These are phyloP conservation scores for Saccharomycopsis hybrid DNA, from an alignment of 1,139 yeast genomes.

Conservation along the genomic window DNA sequence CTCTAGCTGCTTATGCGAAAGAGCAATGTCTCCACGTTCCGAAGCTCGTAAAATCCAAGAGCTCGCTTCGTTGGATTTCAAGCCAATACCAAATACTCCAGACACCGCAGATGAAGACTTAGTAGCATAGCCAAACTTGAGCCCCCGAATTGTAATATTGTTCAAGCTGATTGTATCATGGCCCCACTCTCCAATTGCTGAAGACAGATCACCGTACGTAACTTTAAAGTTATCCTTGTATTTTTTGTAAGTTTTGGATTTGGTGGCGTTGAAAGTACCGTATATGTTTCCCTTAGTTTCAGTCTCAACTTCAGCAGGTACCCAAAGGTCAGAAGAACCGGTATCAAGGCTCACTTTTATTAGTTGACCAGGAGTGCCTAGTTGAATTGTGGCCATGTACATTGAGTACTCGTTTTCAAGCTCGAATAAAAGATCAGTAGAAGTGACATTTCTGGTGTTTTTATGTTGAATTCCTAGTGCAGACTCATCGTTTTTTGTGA, in stretches of 20 bases:
- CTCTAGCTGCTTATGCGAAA: background rate
- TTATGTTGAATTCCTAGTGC: conserved; percentile 1
- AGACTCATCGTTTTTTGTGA: too few relatives aligned
- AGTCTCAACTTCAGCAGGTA: conserved; percentile 28
- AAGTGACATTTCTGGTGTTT: conserved; percentile 5
- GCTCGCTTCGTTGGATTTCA: conserved; percentile 44
- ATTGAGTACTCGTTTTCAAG: conserved; percentile 11
- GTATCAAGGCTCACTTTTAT: conserved; percentile 53
- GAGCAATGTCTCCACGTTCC: background rate
- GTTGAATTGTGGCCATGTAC: conserved; percentile 13
- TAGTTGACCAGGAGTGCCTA: conserved; percentile 30
- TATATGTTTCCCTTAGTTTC: too few relatives aligned
- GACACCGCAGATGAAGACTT: background rate
- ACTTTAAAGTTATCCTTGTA: conserved; percentile 20
- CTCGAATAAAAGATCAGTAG: conserved; percentile 3
- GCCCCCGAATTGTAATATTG: background rate
- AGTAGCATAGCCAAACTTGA: conserved; percentile 12
- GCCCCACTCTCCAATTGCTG: conserved; percentile 28
- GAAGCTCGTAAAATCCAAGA: conserved; percentile 21
- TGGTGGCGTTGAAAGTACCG: conserved; percentile 41
- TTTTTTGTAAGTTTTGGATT: conserved; percentile 35
- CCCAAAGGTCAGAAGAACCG: conserved; percentile 68
- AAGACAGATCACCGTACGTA: conserved; percentile 24
- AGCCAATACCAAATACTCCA: conserved; percentile 47
- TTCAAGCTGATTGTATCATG: conserved; percentile 23